Evolutionary conservation across 2,329 filamentous ascomycete species (phyloP).

Genomic region (Diaporthe ilicicola): DNA sequence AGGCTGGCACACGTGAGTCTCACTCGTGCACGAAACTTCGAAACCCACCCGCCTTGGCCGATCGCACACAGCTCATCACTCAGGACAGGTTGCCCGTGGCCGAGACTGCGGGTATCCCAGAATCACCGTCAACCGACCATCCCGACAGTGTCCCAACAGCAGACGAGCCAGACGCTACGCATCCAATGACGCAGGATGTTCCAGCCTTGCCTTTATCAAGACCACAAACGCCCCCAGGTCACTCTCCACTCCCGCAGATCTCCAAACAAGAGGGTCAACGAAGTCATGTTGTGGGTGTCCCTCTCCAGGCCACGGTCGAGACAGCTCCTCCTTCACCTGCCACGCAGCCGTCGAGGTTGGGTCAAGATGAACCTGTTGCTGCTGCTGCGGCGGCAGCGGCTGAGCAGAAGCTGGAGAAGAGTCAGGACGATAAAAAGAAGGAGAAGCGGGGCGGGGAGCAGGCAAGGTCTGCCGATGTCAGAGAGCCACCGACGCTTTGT

Average conservation of each 20-base stretch:
- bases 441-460: background rate
- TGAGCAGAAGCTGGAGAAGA: too few relatives aligned
- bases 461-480: background rate
- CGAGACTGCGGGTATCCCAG: background rate
- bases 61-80: background rate
- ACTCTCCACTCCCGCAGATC: background rate
- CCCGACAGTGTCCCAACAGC: accelerated
- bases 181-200: background rate
- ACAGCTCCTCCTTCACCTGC: background rate
- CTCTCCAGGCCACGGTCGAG: constrained; percentile 1
- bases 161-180: background rate
- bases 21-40: background rate
- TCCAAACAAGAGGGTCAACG: background rate
- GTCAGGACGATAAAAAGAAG: background rate
- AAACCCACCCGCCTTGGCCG: too few relatives aligned
- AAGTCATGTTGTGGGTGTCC: background rate
- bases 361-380: background rate
- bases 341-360: background rate
- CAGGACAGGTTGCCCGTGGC: background rate
- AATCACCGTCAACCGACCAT: background rate
- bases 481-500: background rate
- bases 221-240: background rate
- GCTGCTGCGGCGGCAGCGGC: too few relatives aligned
- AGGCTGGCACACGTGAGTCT: background rate
- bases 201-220: background rate